phyloP scores from a whole-genome alignment of 2,329 filamentous ascomycete species.

The Elsinoe necatrix region DNA sequence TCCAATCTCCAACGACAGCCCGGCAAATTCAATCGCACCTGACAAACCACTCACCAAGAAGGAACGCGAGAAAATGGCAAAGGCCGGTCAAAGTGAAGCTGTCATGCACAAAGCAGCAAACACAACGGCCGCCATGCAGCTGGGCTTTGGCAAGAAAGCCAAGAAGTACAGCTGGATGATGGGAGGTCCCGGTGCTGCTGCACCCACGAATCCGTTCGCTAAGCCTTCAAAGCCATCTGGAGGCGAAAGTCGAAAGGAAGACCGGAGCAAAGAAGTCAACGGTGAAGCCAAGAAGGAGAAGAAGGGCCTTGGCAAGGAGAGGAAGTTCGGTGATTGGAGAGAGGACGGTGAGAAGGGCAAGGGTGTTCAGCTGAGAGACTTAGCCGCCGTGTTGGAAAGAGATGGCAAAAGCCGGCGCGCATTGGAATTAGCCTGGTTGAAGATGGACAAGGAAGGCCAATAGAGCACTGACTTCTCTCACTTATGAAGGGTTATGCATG shows the following conservation, averaged over 20 bases:
- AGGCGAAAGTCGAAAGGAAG: constrained; percentile 1
- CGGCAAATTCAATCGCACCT: constrained; percentile 36
- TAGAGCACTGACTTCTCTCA: not conserved
- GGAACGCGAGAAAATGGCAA: constrained; percentile 68
- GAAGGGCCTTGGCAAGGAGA: constrained; percentile 19
- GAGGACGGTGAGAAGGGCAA: constrained; percentile 70
- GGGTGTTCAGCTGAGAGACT: constrained; percentile 76
- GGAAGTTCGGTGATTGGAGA: constrained; percentile 37
- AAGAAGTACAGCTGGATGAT: constrained; percentile 74
- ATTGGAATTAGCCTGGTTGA: constrained; percentile 45
- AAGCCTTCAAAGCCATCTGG: constrained; percentile 14
- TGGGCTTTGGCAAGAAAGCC: constrained; percentile 56
- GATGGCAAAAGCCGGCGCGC: constrained; percentile 61
- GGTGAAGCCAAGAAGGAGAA: constrained; percentile 15
- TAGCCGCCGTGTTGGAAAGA: constrained; percentile 68
- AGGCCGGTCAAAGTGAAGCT: constrained; percentile 63
- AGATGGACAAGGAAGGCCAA: constrained; percentile 16
- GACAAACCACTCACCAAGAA: constrained; percentile 71
- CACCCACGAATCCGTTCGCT: constrained; percentile 37
- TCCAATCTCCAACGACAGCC: constrained; percentile 17
- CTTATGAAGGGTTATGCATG: not conserved
- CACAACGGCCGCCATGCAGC: constrained; percentile 67
- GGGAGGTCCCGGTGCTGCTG: constrained; percentile 46
- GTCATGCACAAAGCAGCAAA: constrained; percentile 77
- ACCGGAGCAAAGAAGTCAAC: not conserved